A percentile compares a stretch with the other conserved stretches of the same genome.
These are phyloP conservation scores for Lenzites betulinus DNA, from an alignment of 768 basidiomycete genomes.

Conservation along the genomic window DNA sequence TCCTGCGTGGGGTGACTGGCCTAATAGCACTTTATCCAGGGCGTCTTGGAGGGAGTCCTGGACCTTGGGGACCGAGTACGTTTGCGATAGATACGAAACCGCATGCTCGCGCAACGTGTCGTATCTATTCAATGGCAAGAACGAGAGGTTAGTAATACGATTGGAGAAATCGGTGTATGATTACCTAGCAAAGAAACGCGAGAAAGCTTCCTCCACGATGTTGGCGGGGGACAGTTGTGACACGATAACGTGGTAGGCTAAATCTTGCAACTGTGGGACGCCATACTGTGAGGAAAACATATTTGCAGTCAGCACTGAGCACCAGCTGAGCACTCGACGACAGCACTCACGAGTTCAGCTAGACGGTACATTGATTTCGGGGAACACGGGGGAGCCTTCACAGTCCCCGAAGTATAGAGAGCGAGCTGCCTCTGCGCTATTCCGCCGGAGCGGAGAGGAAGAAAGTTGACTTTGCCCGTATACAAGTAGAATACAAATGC, in stretches of 20 bases:
- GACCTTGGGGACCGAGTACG: not conserved
- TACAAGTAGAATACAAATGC: constrained; percentile 42
- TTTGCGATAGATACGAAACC: constrained; percentile 8
- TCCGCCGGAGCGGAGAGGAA: constrained; percentile 31
- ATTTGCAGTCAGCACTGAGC: not conserved
- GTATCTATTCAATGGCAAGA: constrained; percentile 9
- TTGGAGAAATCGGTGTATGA: too few relatives aligned
- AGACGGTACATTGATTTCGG: constrained; percentile 25
- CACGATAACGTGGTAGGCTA: constrained; percentile 15
- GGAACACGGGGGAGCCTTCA: constrained; percentile 1
- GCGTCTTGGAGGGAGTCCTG: not conserved
- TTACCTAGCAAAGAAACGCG: constrained; percentile 27
- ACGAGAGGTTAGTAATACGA: too few relatives aligned
- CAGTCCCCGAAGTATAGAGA: not conserved
- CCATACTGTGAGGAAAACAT: constrained; percentile 13
- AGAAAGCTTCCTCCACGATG: constrained; percentile 31
- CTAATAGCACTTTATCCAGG: constrained; percentile 6
- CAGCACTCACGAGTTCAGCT: constrained; percentile 20
- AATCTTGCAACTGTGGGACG: constrained; percentile 18
- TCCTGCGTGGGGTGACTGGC: constrained; percentile 16
- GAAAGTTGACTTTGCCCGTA: constrained; percentile 36
- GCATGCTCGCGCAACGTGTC: constrained; percentile 18
- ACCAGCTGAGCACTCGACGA: too few relatives aligned
- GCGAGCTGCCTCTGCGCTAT: not conserved
- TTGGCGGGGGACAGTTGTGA: constrained; percentile 15